A percentile compares a stretch with the other conserved stretches of the same genome.
phyloP scores from a whole-genome alignment of 106 monocot species.

The Iris macrosiphon region DNA sequence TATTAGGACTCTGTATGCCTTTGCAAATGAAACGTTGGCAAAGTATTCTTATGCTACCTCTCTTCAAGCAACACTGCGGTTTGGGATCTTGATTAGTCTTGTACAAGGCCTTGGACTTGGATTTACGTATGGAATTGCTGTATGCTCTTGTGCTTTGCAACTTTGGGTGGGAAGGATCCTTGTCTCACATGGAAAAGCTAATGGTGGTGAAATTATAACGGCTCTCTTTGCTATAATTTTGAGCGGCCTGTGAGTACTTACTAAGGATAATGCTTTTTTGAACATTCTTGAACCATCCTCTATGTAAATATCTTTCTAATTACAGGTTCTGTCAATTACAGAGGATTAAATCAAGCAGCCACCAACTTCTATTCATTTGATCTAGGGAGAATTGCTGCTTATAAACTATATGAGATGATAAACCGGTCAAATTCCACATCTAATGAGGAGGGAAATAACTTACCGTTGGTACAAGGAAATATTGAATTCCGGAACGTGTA shows the following conservation, averaged over 20 bases:
- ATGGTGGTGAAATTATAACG: conserved; percentile 86
- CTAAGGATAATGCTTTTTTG: neutral
- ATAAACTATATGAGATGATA: conserved; percentile 98
- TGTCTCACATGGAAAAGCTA: conserved; percentile 58
- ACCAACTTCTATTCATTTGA: conserved; percentile 99
- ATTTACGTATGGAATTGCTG: conserved; percentile 98
- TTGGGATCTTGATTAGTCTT: conserved; percentile 96
- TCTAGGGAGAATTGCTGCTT: conserved; percentile 94
- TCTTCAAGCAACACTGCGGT: conserved; percentile 96
- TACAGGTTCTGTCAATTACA: conserved; percentile 18
- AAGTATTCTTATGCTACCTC: conserved; percentile 98
- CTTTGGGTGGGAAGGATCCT: conserved; percentile 92
- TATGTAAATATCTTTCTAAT: conserved; percentile 3
- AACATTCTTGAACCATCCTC: neutral
- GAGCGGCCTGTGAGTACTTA: conserved; percentile 82
- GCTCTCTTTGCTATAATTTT: conserved; percentile 93
- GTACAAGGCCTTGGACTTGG: conserved; percentile 98
- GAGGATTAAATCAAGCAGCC: conserved; percentile 96
- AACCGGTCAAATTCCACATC: conserved; percentile 78
- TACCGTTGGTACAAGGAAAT: conserved; percentile 72
- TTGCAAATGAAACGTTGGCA: conserved; percentile 94
- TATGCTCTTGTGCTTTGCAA: conserved; percentile 96
- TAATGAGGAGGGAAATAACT: conserved; percentile 71
- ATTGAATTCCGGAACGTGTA: conserved; percentile 97
- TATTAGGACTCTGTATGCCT: conserved; percentile 87